phyloP scores from a whole-genome alignment of 345 rosid genomes.

The Conringia planisiliqua region DNA sequence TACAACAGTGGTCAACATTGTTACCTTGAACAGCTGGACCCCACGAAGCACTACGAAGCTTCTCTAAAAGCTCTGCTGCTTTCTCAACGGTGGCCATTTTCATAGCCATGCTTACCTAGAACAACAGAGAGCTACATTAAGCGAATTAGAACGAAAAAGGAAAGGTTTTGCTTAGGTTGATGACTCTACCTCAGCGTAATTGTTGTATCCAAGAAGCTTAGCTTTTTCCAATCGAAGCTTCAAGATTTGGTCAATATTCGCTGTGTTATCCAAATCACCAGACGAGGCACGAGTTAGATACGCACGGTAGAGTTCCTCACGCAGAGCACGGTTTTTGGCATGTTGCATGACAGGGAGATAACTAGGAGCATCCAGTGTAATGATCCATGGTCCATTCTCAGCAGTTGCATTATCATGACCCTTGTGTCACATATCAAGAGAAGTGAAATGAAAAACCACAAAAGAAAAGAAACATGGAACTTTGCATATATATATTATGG shows the following conservation, averaged over 20 bases:
- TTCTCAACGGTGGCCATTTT: slow-evolving; percentile 94
- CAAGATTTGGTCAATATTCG: slow-evolving; percentile 65
- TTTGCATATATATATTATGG: too few species aligned
- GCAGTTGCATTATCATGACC: slow-evolving; percentile 82
- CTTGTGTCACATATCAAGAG: slow-evolving; percentile 34
- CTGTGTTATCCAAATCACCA: slow-evolving; percentile 77
- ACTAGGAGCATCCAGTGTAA: slow-evolving; percentile 82
- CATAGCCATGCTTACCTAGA: slow-evolving; percentile 87
- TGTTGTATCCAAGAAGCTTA: slow-evolving; percentile 69
- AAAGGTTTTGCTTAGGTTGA: not conserved
- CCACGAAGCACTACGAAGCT: slow-evolving; percentile 87
- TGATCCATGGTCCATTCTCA: slow-evolving; percentile 83
- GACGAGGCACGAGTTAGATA: slow-evolving; percentile 65
- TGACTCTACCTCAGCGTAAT: slow-evolving; percentile 75
- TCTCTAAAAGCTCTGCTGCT: slow-evolving; percentile 77
- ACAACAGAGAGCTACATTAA: slow-evolving; percentile 18
- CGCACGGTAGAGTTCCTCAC: slow-evolving; percentile 81
- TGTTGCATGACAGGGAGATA: slow-evolving; percentile 82
- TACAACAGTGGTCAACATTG: not conserved
- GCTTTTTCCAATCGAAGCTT: slow-evolving; percentile 82
- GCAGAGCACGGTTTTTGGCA: slow-evolving; percentile 71
- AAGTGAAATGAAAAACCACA: not conserved
- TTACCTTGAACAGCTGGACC: slow-evolving; percentile 82
- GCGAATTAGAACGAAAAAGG: not conserved
- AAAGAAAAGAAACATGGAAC: too few species aligned